These are phyloP conservation scores for Podospora sp. DNA, from an alignment of 495 filamentous ascomycete species.

Conservation along the genomic window DNA sequence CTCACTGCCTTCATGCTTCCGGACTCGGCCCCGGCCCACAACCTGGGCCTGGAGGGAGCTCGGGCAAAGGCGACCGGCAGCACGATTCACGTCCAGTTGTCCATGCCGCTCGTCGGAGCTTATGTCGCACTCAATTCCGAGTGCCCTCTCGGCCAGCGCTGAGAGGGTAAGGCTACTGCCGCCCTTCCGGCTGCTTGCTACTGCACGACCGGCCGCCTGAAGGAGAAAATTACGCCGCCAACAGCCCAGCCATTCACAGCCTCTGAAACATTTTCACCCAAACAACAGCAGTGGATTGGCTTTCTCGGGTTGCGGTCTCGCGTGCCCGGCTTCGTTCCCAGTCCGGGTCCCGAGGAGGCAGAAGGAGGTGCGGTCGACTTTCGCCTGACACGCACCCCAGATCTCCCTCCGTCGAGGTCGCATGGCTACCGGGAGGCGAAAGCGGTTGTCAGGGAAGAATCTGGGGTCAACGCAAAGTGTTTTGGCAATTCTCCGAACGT, in stretches of 20 bases:
- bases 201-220: conserved; percentile 6
- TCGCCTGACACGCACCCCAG: conserved; percentile 5
- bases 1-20: not conserved
- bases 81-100: not conserved
- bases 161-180: conserved; percentile 1
- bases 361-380: conserved; percentile 1
- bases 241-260: conserved; percentile 15
- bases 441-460: not conserved
- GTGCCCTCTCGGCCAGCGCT: not conserved
- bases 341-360: not conserved
- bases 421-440: not conserved
- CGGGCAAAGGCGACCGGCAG: not conserved
- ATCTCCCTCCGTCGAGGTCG: conserved; percentile 5
- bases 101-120: conserved; percentile 4
- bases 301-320: not conserved
- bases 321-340: conserved; percentile 3
- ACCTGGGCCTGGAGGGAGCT: conserved; percentile 7
- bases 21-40: conserved; percentile 15
- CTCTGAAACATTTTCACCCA: not conserved
- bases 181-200: conserved; percentile 1
- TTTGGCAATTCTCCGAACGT: conserved; percentile 31
- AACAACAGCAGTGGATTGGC: not conserved
- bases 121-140: not conserved
- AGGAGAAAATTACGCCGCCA: conserved; percentile 14
- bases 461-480: not conserved